Base-by-base conservation (phyloP, 1,284 basidiomycete species). In the Tilletia setariae region DNA sequence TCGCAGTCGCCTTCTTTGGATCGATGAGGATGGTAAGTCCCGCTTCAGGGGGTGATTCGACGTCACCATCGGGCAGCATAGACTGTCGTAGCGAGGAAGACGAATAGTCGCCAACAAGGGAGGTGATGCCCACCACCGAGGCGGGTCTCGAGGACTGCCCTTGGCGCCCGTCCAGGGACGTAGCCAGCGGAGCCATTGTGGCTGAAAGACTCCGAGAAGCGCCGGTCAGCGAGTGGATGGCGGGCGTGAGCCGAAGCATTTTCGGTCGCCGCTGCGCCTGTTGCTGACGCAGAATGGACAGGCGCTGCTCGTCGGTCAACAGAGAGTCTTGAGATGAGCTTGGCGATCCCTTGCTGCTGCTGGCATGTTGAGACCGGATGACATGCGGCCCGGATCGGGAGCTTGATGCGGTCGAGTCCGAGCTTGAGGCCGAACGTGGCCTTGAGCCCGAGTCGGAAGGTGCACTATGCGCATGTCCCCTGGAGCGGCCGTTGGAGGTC, bases 181-280 rank as follows among this genome's bases (percentile, higher is more conserved):
- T 4, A 19, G 16, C 56, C 13, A 40, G 19, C 56, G 56, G 56
- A 7, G 56, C 28, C 32, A 61, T 40, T 4, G 28, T n/a, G 3
- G 56, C 56, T 15, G 56, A 61, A 7, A 61, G 28, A 9, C 56
- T 61, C 4, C 56, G 28, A 8, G 25, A 32, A 8, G 56, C 23
- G 30, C 32, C 16, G 8, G 23, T 61, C 56, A 61, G 35, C 19
- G 28, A 30, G 9, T 61, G 32, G 3, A 61, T 30, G 15, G 56
- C 56, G 15, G 56, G 56, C 15, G 56, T 61, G 2, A 61, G n/a
- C 32, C 56, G 56, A 13, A 61, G 25, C 56, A 61, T 61, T 30
- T 61, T 61, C 13, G 56, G 56, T 30, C 56, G 56, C 30, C 56
- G 9, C 35, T 61, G 56, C 19, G 56, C 56, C n/a, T 61, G 56